Conservation (phyloP, 2,329 filamentous ascomycete species). For the Curvularia verruculosa region DNA sequence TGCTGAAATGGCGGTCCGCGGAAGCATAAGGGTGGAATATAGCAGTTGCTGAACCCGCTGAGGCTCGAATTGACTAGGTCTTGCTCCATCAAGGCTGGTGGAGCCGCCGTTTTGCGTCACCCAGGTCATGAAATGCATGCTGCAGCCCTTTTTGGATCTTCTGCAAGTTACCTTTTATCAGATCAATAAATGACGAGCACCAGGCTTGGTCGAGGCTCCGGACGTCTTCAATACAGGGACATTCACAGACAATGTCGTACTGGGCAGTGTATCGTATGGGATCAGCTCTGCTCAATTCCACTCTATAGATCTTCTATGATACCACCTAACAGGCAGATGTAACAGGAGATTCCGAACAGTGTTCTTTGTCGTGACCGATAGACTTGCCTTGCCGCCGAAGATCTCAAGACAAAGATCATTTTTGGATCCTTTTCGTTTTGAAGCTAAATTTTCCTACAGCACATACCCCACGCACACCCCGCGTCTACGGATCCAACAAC, state of each 20-base stretch:
- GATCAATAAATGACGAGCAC: conserved; percentile 14
- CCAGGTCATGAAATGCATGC: conserved; percentile 16
- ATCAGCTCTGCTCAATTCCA: conserved; percentile 1
- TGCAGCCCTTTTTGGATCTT: conserved; percentile 1
- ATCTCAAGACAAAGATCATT: not conserved
- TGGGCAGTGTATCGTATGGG: not conserved
- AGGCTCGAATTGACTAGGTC: not conserved
- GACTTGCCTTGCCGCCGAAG: not conserved
- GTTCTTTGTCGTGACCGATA: not conserved
- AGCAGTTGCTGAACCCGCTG: conserved; percentile 16
- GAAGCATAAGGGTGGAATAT: not conserved
- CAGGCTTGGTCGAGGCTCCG: not conserved
- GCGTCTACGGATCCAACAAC: not conserved
- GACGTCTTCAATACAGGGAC: conserved; percentile 1
- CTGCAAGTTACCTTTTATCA: not conserved
- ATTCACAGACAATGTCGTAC: conserved; percentile 9
- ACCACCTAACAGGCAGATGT: not conserved
- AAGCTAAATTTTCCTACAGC: not conserved
- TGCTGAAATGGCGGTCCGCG: conserved; percentile 7
- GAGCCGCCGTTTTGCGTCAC: conserved; percentile 2
- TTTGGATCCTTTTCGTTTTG: not conserved
- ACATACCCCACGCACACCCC: not conserved
- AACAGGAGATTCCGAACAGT: not conserved
- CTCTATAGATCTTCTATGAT: not conserved
- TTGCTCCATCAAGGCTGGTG: conserved; percentile 10